These are phyloP conservation scores for Halophytophthora polymorphica DNA, from an alignment of 352 stramenopile genomes.

Conservation along the genomic window DNA sequence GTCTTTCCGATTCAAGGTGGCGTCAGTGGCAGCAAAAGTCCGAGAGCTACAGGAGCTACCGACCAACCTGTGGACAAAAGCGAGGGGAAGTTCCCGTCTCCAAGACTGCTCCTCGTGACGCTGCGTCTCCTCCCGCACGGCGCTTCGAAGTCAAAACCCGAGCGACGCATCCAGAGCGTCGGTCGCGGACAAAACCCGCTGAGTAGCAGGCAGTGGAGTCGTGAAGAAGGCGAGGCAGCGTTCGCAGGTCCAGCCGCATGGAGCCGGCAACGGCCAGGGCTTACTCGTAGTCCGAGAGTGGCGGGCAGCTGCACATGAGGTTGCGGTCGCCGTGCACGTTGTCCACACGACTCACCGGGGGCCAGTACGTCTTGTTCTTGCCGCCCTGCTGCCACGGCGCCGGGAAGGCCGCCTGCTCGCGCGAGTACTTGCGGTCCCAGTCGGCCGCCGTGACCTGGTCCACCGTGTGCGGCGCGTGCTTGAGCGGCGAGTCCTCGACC, in stretches of 20 bases:
- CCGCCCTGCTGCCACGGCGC: conserved; percentile 90
- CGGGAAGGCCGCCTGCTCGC: conserved; percentile 94
- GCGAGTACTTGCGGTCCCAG: conserved; percentile 95
- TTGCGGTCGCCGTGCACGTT: conserved; percentile 99
- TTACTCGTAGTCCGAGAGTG: conserved; percentile 93
- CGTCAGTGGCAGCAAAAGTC: conserved; percentile 11
- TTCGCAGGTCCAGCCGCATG: conserved; percentile 21
- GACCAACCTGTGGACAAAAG: neutral
- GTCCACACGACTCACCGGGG: conserved; percentile 95
- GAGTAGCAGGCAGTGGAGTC: conserved; percentile 11
- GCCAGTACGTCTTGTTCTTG: conserved; percentile 98
- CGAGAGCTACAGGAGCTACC: conserved; percentile 2
- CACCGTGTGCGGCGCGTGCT: conserved; percentile 97
- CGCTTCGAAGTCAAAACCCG: conserved; percentile 15
- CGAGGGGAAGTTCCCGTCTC: conserved; percentile 18
- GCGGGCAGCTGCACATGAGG: conserved; percentile 97
- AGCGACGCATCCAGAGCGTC: conserved; percentile 16
- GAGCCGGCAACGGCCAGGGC: conserved; percentile 6
- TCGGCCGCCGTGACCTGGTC: conserved; percentile 89
- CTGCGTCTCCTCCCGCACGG: conserved; percentile 9
- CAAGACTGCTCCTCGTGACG: conserved; percentile 9
- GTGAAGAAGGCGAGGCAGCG: conserved; percentile 12
- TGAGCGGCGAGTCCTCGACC: conserved; percentile 92
- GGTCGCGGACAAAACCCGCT: conserved; percentile 17
- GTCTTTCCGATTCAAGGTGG: conserved; percentile 3